Evolutionary conservation across 2,329 filamentous ascomycete genomes (phyloP), one percentile per base, ranked within the genome.

Genomic region (Ophiostoma tasmaniense): DNA sequence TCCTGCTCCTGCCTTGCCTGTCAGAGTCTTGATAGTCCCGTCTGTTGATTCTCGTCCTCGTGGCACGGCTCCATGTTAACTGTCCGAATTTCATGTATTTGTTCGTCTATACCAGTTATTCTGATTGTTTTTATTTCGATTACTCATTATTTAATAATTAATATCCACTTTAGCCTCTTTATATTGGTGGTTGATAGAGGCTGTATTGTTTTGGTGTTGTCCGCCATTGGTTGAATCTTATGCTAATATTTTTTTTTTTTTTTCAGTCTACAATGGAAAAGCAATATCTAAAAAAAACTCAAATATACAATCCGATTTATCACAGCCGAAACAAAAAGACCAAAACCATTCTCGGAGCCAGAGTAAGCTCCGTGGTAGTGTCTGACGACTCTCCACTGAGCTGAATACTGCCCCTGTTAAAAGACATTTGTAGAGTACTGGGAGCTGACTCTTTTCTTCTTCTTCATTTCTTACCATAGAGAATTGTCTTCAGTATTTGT

Each of bases 11-110:
- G 11, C 11, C 11, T 6, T 59, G 55, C 3, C 55, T 61, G 55
- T 61, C 55, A 61, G 55, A 25, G 55, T 33, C 55, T 59, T 13
- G 25, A 30, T 30, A 30, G 52, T 59, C 52, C 52, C 55, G 55
- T 61, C 25, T 33, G 25, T 61, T 61, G 25, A 61, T 61, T 25
- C 55, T 61, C 55, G 55, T 61, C 55, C 55, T 61, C 55, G 55
- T 33, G 55, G 55, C 25, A 30, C 55, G 50, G 50, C 50, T 55
- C 50, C 50, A 14, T 55, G 50, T 3, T 55, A 25, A 25, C 22
- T 55, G 22, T 28, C 50, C n/a, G 22, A 22, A 11, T 25, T 22
- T 55, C n/a, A 22, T 55, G 50, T 22, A 55, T 55, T 55, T 22
- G 17, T 7, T 55, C 45, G 45, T 50, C 20, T 50, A 50, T 50